Evolutionary conservation across 2,329 filamentous ascomycete genomes (phyloP), one percentile per base, ranked within the genome.

Genomic region (Falciphora oryzae): DNA sequence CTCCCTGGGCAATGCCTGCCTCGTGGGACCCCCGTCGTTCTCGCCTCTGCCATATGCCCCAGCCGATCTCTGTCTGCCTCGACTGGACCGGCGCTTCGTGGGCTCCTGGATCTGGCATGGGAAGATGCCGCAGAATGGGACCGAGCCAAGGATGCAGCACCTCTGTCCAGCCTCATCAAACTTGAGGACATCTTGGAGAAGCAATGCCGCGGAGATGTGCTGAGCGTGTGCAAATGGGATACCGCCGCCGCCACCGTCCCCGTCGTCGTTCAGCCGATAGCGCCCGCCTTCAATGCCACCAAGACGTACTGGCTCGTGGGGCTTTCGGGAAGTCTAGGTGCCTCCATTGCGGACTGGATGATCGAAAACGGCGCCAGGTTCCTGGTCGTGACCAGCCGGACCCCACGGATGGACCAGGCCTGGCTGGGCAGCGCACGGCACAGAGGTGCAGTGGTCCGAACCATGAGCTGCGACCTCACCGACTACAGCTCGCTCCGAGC

Each of bases 261-360:
- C n/a, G 25, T 59, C 11, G 25, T 28, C 25, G 25, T 29, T 22
- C 10, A 25, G 25, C 25, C 28, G 6, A 29, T 29, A 29, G 8
- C 25, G 13, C 14, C 31, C 4, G 18, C 8, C 5, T 57, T 63
- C 53, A 28, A 44, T 4, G 16, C 8, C 4, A 50, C 74, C 44
- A 71, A 69, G 56, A 77, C 75, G 0, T 78, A 78, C 63, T 67
- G 72, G 8, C 69, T 79, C 1, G 68, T 75, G 5, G 77, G 77
- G 1, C 66, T 77, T 1, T 72, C 73, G 0, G 73, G 76, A 10
- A 53, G 38, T 22, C 60, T 79, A 1, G 79, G 79, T 1, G 71
- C 71, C 11, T 77, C 79, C 0, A 69, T 80, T 0, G 75, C 71
- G 53, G 63, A 73, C 38, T 81, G 74, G 76, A 80, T 80, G 78